A percentile compares a stretch with the other conserved stretches of the same genome.
Conservation (phyloP, 257 asterid genomes). For the Scutellaria baicalensis region DNA sequence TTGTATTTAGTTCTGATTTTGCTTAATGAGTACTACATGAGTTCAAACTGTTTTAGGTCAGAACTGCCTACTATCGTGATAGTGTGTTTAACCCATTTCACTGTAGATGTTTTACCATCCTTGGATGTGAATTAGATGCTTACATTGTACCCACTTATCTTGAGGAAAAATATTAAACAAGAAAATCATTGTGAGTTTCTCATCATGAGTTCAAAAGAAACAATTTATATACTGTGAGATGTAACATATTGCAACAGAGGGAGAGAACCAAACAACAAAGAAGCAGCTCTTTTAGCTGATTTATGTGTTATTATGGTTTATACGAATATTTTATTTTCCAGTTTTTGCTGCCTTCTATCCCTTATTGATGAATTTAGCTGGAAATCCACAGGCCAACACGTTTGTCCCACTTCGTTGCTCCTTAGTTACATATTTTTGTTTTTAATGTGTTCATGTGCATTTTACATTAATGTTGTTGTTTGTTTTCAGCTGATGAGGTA, state of each 20-base stretch:
- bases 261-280: neutral
- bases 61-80: slow-evolving; percentile 4
- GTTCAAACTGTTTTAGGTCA: too few relatives aligned
- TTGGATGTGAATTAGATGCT: neutral
- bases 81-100: neutral
- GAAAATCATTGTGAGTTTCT: neutral
- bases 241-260: too few relatives aligned
- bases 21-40: too few relatives aligned
- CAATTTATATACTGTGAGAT: too few relatives aligned
- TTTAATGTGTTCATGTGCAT: neutral
- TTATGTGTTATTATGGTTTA: neutral
- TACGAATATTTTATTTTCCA: neutral
- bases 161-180: neutral
- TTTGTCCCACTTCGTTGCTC: neutral
- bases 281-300: neutral
- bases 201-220: neutral
- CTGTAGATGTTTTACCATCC: neutral
- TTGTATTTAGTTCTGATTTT: too few relatives aligned
- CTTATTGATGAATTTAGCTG: neutral
- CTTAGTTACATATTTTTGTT: neutral
- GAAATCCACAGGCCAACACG: neutral
- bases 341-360: neutral
- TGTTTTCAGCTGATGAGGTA: slow-evolving; percentile 38
- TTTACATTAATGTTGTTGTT: slow-evolving; percentile 5
- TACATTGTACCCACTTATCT: neutral